These are phyloP conservation scores for Colletotrichum acutatum DNA, from an alignment of 2,329 filamentous ascomycete species.

Conservation along the genomic window DNA sequence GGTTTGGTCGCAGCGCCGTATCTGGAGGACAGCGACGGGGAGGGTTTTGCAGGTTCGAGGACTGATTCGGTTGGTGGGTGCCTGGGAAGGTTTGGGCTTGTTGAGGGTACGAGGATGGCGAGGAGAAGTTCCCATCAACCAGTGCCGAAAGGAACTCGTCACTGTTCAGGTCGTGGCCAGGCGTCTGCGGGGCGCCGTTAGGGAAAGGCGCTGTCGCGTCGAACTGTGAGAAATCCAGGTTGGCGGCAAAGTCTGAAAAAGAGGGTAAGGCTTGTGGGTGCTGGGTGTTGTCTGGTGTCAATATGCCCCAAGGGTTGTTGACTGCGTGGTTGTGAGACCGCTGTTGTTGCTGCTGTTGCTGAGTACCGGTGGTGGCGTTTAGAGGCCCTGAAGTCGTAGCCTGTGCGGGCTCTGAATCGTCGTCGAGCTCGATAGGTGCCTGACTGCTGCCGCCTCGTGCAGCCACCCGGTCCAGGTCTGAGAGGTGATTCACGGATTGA, in stretches of 20 bases:
- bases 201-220: slow-evolving; percentile 5
- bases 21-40: not conserved
- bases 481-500: slow-evolving; percentile 11
- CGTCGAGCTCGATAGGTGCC: slow-evolving; percentile 31
- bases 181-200: slow-evolving; percentile 35
- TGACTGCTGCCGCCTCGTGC: slow-evolving; percentile 27
- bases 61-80: slow-evolving; percentile 3
- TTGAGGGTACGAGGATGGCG: slow-evolving; percentile 48
- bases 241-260: slow-evolving; percentile 26
- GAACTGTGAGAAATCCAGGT: slow-evolving; percentile 13
- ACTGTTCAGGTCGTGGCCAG: slow-evolving; percentile 15
- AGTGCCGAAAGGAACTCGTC: slow-evolving; percentile 42
- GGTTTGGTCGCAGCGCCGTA: slow-evolving; percentile 15
- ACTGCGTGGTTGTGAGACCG: not conserved
- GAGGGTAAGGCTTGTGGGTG: slow-evolving; percentile 22
- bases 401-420: slow-evolving; percentile 16
- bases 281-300: not conserved
- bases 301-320: not conserved
- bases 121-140: slow-evolving; percentile 46
- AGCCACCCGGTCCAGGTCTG: not conserved
- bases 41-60: not conserved
- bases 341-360: not conserved
- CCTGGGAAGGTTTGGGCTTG: slow-evolving; percentile 39
- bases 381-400: not conserved
- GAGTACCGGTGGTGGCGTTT: slow-evolving; percentile 15